A percentile compares a stretch with the other conserved stretches of the same genome.
Conservation (phyloP, 805 yeast species). For the Helenozyma rhizophorensis region DNA sequence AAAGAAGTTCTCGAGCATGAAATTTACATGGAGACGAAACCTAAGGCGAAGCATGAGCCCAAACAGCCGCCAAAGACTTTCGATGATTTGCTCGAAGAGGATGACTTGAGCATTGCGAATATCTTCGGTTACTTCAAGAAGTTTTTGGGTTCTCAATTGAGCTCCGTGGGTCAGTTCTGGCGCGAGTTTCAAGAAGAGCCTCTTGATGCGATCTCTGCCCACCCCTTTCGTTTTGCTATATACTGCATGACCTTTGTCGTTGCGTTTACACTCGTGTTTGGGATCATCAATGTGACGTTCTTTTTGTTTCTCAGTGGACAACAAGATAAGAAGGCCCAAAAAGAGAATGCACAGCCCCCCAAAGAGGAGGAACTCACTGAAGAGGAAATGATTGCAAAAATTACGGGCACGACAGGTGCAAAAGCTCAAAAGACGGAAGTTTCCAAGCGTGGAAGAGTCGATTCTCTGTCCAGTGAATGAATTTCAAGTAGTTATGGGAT, state of each 20-base stretch:
- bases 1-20: constrained; percentile 50
- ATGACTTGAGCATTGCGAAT: constrained; percentile 12
- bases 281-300: constrained; percentile 35
- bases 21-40: constrained; percentile 36
- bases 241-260: constrained; percentile 42
- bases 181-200: constrained; percentile 44
- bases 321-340: constrained; percentile 2
- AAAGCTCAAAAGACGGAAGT: constrained; percentile 1
- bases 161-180: constrained; percentile 29
- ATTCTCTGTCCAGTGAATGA: too few species aligned
- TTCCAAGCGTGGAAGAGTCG: too few species aligned
- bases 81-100: constrained; percentile 29
- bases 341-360: background rate
- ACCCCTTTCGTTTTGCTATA: constrained; percentile 49
- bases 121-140: constrained; percentile 15
- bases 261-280: constrained; percentile 39
- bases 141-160: constrained; percentile 17
- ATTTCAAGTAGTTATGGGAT: too few species aligned
- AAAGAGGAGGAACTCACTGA: constrained; percentile 4
- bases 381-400: constrained; percentile 8
- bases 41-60: constrained; percentile 40
- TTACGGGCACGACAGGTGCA: constrained; percentile 8
- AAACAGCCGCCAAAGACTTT: constrained; percentile 40
- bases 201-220: constrained; percentile 33
- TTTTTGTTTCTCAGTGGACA: constrained; percentile 12